Base-by-base conservation (phyloP, 2,329 filamentous ascomycete genomes). In the Sporothrix pseudoabietina region DNA sequence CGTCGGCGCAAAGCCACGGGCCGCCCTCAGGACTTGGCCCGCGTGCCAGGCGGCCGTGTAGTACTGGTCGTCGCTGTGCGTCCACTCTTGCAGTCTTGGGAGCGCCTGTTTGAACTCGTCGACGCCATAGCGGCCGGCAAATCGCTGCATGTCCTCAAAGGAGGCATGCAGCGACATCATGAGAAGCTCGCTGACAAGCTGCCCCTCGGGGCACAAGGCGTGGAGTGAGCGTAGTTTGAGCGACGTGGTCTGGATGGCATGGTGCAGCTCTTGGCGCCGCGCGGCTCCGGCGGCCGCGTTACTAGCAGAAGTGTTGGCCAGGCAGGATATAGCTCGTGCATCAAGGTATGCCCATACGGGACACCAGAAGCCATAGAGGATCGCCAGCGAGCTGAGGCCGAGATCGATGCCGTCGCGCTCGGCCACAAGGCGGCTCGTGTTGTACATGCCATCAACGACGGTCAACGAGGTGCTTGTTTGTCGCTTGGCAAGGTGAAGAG, bases 141-240 rank as follows among this genome's bases (percentile, higher is more conserved):
- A 63, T 19, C 59, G 59, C 59, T 63, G 59, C 59, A 63, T 63
- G 59, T 63, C 59, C 16, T 63, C 59, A 63, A 63, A 63, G 6
- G 12, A 32, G 6, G 59, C 59, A 7, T 63, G 35, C 59, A 63
- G 14, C 32, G 59, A 63, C 59, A 63, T n/a, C 35, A 63, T 63
- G 0, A 63, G 19, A 14, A 41, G 22, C 2, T 63, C 35, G 32
- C 59, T 44, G 16, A 63, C 59, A 32, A 63, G 16, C 59, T 63
- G 59, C n/a, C 32, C 32, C 22, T 63, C 59, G 59, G 59, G 59
- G 32, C 7, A n/a, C 35, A 63, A 10, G 4, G 35, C 32, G 44
- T 63, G 14, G 19, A 63, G 10, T 7, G 16, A 7, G 14, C 35
- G 16, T 1, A 63, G 59, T 14, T 44, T 63, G 4, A 19, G 16